These are phyloP conservation scores for Triticum urartu DNA, from an alignment of 176 grass and related monocot species.

Conservation along the genomic window DNA sequence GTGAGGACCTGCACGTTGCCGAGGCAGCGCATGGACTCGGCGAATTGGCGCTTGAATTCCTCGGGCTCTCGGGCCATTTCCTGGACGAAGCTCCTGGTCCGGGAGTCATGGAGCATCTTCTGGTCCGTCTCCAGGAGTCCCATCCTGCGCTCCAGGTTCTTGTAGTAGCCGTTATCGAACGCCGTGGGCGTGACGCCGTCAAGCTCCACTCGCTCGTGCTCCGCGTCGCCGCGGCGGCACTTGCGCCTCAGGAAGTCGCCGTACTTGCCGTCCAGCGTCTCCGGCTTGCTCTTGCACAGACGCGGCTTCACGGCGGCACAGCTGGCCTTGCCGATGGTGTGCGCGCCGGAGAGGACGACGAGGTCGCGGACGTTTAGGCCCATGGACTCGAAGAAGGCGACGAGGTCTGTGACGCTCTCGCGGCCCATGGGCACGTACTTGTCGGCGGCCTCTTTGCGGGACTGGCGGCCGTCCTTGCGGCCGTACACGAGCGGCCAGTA, in stretches of 20 bases:
- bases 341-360: conserved; percentile 76
- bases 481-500: conserved; percentile 65
- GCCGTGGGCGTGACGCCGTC: conserved; percentile 61
- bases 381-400: conserved; percentile 61
- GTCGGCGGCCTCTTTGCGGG: conserved; percentile 42
- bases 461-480: conserved; percentile 54
- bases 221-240: conserved; percentile 35
- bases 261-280: conserved; percentile 37
- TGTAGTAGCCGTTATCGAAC: conserved; percentile 69
- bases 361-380: conserved; percentile 65
- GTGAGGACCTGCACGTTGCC: conserved; percentile 66
- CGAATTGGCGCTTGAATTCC: conserved; percentile 58
- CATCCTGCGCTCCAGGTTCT: conserved; percentile 60
- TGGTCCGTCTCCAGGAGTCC: conserved; percentile 64
- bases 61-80: conserved; percentile 8
- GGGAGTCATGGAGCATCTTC: conserved; percentile 54
- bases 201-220: conserved; percentile 49
- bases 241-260: conserved; percentile 61
- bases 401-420: conserved; percentile 66
- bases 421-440: conserved; percentile 49
- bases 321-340: conserved; percentile 66
- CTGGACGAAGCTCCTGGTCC: conserved; percentile 39
- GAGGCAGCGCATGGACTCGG: conserved; percentile 59
- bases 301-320: conserved; percentile 58
- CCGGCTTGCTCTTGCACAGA: conserved; percentile 31